Evolutionary conservation across 306 rosid species (phyloP), one percentile per base, ranked within the genome.

Genomic region (Senna siamea): DNA sequence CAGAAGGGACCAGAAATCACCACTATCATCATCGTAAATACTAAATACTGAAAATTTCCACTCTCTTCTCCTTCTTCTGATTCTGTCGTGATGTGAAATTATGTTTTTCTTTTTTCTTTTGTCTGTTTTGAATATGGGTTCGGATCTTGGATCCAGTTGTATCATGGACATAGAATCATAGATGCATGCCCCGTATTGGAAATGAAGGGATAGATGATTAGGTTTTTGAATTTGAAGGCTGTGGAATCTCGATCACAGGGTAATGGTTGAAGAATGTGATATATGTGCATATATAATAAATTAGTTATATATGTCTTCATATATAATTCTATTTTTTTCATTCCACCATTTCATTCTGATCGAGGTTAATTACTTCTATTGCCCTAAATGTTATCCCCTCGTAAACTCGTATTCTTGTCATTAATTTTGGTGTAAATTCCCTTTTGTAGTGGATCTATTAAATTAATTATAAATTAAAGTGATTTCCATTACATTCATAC

Each of bases 181-280:
- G 5, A 2, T 2, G 2, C 37, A 32, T 32, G 32, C 44, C 73
- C 66, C 17, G 72, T 61, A n/a, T 85, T 69, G 65, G 84, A 79
- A 75, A 81, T 79, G 72, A 28, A 12, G 5, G 41, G 66, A 26
- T 23, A 60, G 64, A 55, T 30, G 69, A 18, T 2, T 76, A 38
- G 40, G 41, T 22, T 62, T 17, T 59, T 20, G 18, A 37, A 37
- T 37, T 37, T 37, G 58, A 38, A 51, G 67, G 35, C 22, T 64
- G 47, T 66, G 48, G 57, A 40, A 17, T 64, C 53, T 66, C 54
- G 57, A 40, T 40, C 77, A 19, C 63, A 51, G 32, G 50, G 67
- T 59, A 68, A 66, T 66, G 86, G 75, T 76, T 71, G 77, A 74
- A 78, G 77, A 74, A 78, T 72, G 70, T 54, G 38, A 63, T 70